A percentile compares a stretch with the other conserved stretches of the same genome.
Evolutionary conservation across 192 early-diverging fungal species (phyloP).

Genomic region (Umbelopsis ramanniana): DNA sequence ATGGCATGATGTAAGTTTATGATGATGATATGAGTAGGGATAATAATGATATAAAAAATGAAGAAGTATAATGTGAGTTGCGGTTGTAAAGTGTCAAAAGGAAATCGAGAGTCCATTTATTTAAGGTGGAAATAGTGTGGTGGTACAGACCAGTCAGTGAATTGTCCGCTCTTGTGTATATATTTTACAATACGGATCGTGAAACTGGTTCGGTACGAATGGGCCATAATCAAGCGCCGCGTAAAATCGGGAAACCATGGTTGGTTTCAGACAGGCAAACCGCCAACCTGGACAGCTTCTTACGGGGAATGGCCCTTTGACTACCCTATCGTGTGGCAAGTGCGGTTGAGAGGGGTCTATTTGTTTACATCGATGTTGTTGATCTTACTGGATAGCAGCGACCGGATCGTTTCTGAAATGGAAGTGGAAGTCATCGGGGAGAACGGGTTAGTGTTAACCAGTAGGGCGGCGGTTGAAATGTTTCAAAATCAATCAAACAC

Average conservation of each 20-base stretch:
- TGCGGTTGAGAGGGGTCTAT: background rate
- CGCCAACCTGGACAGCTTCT: background rate
- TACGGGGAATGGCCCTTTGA: background rate
- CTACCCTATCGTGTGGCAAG: background rate
- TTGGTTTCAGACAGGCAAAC: constrained; percentile 4
- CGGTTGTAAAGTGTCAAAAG: constrained; percentile 12
- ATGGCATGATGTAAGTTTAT: constrained; percentile 34
- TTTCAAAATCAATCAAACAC: constrained; percentile 3
- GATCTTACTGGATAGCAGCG: background rate
- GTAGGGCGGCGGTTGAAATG: background rate
- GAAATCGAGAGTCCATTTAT: constrained; percentile 1
- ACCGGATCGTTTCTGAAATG: background rate
- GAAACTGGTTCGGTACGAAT: constrained; percentile 21
- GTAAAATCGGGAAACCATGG: constrained; percentile 11
- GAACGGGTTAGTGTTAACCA: background rate
- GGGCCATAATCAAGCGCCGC: constrained; percentile 12
- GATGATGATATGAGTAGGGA: constrained; percentile 3
- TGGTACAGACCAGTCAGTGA: constrained; percentile 2
- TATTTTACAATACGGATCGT: constrained; percentile 17
- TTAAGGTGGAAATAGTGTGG: constrained; percentile 23
- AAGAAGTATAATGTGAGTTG: background rate
- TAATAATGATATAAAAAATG: no score
- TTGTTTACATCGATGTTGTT: background rate
- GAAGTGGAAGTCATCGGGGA: constrained; percentile 16
- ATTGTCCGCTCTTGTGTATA: constrained; percentile 19